Evolutionary conservation across 176 grass and related monocot species (phyloP).

Genomic region (Phragmites australis): DNA sequence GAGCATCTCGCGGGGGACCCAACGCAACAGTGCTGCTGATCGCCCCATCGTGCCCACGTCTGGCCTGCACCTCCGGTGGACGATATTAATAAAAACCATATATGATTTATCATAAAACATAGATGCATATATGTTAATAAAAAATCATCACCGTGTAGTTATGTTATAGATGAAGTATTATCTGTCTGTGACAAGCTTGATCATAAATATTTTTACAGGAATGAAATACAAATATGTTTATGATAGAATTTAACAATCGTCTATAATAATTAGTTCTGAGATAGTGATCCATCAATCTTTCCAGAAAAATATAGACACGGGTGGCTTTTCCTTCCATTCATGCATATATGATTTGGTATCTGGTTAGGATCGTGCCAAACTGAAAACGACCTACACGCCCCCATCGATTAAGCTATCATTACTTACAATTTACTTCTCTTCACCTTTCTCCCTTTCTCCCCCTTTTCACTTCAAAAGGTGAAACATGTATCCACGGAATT

Average conservation of each 20-base stretch:
- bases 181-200: no score
- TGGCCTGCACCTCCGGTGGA: neutral
- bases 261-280: no score
- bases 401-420: neutral
- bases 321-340: neutral
- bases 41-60: neutral
- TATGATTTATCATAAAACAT: no score
- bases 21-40: conserved; percentile 10
- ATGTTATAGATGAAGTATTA: no score
- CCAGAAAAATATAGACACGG: neutral
- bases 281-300: neutral
- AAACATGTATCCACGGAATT: neutral
- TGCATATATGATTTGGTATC: neutral
- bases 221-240: no score
- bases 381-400: neutral
- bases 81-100: no score
- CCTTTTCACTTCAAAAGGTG: neutral
- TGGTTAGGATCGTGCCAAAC: neutral
- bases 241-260: no score
- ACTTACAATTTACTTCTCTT: neutral
- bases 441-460: neutral
- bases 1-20: conserved; percentile 36
- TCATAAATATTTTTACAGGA: no score
- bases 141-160: no score
- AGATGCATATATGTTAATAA: no score